Evolutionary conservation across 2,329 filamentous ascomycete species (phyloP).

Genomic region (Microsporum canis): DNA sequence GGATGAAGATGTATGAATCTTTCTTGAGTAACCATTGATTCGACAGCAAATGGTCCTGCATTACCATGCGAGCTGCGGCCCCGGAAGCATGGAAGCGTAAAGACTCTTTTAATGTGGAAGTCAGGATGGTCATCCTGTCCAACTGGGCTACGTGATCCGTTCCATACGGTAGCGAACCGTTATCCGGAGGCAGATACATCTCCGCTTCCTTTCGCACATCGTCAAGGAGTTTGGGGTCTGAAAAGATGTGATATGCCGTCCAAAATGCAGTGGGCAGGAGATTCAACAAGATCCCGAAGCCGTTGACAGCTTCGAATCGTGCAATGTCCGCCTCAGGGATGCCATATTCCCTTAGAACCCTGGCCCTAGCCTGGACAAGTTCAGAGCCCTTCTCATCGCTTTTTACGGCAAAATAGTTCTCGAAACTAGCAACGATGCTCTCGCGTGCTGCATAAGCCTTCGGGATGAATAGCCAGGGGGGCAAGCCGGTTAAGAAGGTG

Average conservation of each 20-base stretch:
- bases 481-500: too few relatives aligned
- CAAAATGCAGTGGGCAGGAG: slow-evolving; percentile 33
- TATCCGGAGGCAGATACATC: slow-evolving; percentile 6
- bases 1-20: slow-evolving; percentile 27
- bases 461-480: too few relatives aligned
- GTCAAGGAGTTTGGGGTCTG: slow-evolving; percentile 21
- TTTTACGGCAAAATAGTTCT: slow-evolving; percentile 28
- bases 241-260: slow-evolving; percentile 30
- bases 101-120: slow-evolving; percentile 34
- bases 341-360: slow-evolving; percentile 22
- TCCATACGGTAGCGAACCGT: background rate
- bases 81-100: slow-evolving; percentile 32
- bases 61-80: slow-evolving; percentile 28
- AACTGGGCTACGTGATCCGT: slow-evolving; percentile 21
- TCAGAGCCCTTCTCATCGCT: slow-evolving; percentile 29
- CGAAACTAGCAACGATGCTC: slow-evolving; percentile 23
- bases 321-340: slow-evolving; percentile 30
- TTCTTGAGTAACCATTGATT: slow-evolving; percentile 28
- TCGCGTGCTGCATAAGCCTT: too few relatives aligned
- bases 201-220: slow-evolving; percentile 26
- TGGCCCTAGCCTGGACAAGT: slow-evolving; percentile 29
- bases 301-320: slow-evolving; percentile 32
- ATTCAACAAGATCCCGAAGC: slow-evolving; percentile 34
- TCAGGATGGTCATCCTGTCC: slow-evolving; percentile 26
- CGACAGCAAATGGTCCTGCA: slow-evolving; percentile 26